Base-by-base conservation (phyloP, 164 flowering plant genomes). In the Liriodendron chinense region DNA sequence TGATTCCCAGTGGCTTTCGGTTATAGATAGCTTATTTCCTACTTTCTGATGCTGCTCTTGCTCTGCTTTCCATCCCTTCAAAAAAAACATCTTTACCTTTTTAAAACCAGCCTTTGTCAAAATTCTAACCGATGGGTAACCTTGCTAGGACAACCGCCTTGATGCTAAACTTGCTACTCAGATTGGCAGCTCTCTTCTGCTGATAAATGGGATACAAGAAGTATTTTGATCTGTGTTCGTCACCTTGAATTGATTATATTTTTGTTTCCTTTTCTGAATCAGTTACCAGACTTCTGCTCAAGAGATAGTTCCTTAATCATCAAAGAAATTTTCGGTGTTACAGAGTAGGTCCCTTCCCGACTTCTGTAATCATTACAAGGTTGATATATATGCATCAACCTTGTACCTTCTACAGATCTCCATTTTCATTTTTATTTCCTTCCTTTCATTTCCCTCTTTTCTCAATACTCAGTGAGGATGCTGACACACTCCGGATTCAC, bases 281-380 rank as follows among this genome's bases (percentile, higher is more conserved):
- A 95, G 99, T 84, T 94, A 66, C 95, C 96, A 0, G 98, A 94
- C 78, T 96, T 96, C 82, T 91, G 97, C 80, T 87, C 95, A 57
- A 86, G 81, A 78, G 95, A 90, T 61, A 82, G 88, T 88, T 90
- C 97, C 72, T 87, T 92, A 70, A 84, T 85, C 28, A 84, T 96
- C 69, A 96, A 96, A 81, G 95, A 94, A 77, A 89, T 91, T 76
- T 96, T 96, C 76, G 98, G 97, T n/a, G 98, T 92, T 61, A 83
- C 98, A 79, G 99, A 96, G 99, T 93, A 91, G 64, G 96, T 43
- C 49, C 61, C 76, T 62, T 64, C 7, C n/a, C 18, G 9, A 50
- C 25, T 23, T 14, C 9, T 26, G 14, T 71, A 18, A 28, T 3
- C 13, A 13, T 67, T 2, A 34, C 34, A n/a, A n/a, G n/a, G n/a